A percentile compares a stretch with the other conserved stretches of the same genome.
Conservation (phyloP, 176 grass and related monocot species). For the Puya raimondii region DNA sequence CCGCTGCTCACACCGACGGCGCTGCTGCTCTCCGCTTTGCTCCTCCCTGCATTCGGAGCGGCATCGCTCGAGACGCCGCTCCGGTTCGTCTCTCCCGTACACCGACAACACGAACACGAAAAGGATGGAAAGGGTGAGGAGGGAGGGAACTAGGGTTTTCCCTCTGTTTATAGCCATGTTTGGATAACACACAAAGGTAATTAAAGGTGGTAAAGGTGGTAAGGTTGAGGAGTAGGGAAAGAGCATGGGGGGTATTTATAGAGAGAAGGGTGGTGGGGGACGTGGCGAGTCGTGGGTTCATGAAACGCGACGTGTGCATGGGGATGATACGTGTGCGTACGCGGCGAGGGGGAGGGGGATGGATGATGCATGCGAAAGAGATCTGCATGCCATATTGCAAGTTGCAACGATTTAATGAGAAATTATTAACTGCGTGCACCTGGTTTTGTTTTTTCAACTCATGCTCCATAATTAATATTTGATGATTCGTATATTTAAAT, state of each 20-base stretch:
- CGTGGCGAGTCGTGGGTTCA: background rate
- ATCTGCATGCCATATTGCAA: background rate
- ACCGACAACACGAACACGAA: background rate
- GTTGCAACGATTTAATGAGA: background rate
- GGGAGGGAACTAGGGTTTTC: background rate
- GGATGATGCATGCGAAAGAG: background rate
- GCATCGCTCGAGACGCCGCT: too few relatives aligned
- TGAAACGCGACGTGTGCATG: background rate
- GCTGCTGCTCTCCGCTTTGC: too few relatives aligned
- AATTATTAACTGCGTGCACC: too few relatives aligned
- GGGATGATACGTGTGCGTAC: background rate
- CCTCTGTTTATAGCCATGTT: background rate
- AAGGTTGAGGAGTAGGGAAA: background rate
- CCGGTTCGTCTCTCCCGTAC: too few relatives aligned
- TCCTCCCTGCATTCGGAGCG: too few relatives aligned
- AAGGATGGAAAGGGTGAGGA: background rate
- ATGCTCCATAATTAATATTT: too few relatives aligned
- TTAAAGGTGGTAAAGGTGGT: too few relatives aligned
- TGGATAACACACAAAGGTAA: background rate
- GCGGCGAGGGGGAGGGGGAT: background rate
- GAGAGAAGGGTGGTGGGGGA: background rate
- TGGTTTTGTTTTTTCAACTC: too few relatives aligned
- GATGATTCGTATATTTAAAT: too few relatives aligned
- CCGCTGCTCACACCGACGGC: too few relatives aligned
- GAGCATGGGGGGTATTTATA: background rate